Percentiles rank a stretch among this genome's conserved stretches.
Conservation (phyloP, 2,329 filamentous ascomycete species). For the Grosmannia clavigera region DNA sequence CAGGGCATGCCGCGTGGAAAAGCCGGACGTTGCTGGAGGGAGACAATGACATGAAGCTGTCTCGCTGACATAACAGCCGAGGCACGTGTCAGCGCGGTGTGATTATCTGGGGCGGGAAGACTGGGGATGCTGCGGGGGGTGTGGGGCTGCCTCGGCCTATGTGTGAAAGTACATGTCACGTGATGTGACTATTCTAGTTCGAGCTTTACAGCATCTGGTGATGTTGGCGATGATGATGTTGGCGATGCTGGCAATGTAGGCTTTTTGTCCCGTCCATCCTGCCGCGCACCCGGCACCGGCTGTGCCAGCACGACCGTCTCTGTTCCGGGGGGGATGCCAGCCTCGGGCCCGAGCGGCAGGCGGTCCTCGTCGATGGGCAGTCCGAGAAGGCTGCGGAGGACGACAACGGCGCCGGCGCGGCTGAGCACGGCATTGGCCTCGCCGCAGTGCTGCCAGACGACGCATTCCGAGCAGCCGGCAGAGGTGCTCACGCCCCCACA, state of each 20-base stretch:
- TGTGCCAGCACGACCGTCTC: conserved; percentile 72
- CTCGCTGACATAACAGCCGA: conserved; percentile 7
- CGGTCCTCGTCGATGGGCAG: conserved; percentile 68
- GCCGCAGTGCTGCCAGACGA: conserved; percentile 72
- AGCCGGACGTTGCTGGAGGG: too few species aligned
- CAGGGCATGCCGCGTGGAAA: too few species aligned
- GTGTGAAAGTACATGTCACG: too few species aligned
- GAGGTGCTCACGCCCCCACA: conserved; percentile 46
- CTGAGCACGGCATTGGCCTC: conserved; percentile 87
- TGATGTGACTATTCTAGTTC: too few species aligned
- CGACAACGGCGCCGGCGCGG: conserved; percentile 74
- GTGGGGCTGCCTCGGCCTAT: too few species aligned
- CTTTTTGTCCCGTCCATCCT: neutral
- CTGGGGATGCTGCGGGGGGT: neutral
- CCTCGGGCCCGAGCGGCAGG: conserved; percentile 77
- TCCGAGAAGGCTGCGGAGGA: conserved; percentile 64
- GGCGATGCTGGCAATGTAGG: too few species aligned
- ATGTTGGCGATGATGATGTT: too few species aligned
- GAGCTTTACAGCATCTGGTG: too few species aligned
- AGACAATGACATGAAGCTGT: neutral
- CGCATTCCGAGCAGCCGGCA: conserved; percentile 88
- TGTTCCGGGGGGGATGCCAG: conserved; percentile 54
- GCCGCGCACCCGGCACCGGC: conserved; percentile 37
- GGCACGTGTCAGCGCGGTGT: conserved; percentile 5
- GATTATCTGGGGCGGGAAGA: neutral